Conservation (phyloP, 805 yeast genomes). For the Sungouiozyma intestinalis region DNA sequence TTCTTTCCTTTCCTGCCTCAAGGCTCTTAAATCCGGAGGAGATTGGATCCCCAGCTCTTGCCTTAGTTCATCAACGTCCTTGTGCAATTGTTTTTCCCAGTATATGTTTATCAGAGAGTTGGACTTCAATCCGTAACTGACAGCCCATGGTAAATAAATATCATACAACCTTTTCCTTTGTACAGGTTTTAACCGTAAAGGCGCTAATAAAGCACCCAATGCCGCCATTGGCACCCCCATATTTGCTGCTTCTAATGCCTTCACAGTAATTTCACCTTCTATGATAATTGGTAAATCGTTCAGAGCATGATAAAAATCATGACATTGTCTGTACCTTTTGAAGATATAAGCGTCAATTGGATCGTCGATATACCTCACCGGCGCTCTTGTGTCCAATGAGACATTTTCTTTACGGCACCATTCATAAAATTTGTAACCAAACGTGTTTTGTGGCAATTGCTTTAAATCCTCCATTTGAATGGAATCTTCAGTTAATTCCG, state of each 20-base stretch:
- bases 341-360: slow-evolving; percentile 87
- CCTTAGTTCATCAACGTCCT: slow-evolving; percentile 65
- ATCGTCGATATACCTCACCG: slow-evolving; percentile 79
- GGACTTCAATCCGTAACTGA: slow-evolving; percentile 57
- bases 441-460: slow-evolving; percentile 50
- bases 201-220: slow-evolving; percentile 82
- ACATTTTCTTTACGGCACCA: slow-evolving; percentile 86
- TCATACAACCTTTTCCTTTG: slow-evolving; percentile 56
- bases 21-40: slow-evolving; percentile 68
- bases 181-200: slow-evolving; percentile 54
- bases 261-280: slow-evolving; percentile 95
- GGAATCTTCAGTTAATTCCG: slow-evolving; percentile 67
- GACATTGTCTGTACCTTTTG: slow-evolving; percentile 92
- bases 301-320: slow-evolving; percentile 90
- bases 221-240: slow-evolving; percentile 95
- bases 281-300: slow-evolving; percentile 82
- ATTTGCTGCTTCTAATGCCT: slow-evolving; percentile 85
- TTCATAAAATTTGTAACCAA: slow-evolving; percentile 68
- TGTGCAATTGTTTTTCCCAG: slow-evolving; percentile 78
- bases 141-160: slow-evolving; percentile 83
- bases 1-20: slow-evolving; percentile 35
- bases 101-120: slow-evolving; percentile 77
- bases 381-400: slow-evolving; percentile 85
- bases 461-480: slow-evolving; percentile 54
- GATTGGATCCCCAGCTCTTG: slow-evolving; percentile 57